Percentiles rank a stretch among this genome's conserved stretches.
These are phyloP conservation scores for Xylariomycetidae sp. DNA, from an alignment of 2,329 filamentous ascomycete genomes.

Conservation along the genomic window DNA sequence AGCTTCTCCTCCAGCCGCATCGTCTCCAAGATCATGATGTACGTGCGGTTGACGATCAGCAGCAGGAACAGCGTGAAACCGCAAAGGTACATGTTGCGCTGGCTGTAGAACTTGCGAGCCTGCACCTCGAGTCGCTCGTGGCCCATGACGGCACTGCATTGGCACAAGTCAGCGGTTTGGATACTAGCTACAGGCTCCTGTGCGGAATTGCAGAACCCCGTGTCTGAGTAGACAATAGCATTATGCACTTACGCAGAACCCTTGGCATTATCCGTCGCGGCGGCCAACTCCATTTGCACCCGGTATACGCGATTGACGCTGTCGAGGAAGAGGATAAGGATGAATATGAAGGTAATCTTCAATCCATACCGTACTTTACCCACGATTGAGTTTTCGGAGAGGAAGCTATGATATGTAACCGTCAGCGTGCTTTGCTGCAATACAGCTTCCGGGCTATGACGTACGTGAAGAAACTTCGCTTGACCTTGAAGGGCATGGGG, in stretches of 20 bases:
- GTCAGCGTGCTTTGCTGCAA: constrained; percentile 4
- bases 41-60: constrained; percentile 97
- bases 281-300: constrained; percentile 81
- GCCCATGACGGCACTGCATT: constrained; percentile 62
- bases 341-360: constrained; percentile 99
- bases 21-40: constrained; percentile 91
- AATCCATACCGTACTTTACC: constrained; percentile 96
- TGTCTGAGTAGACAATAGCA: too few relatives aligned
- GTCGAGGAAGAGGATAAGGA: constrained; percentile 95
- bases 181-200: too few relatives aligned
- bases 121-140: constrained; percentile 97
- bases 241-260: constrained; percentile 44
- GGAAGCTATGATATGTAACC: constrained; percentile 57
- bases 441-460: constrained; percentile 19
- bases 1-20: constrained; percentile 89
- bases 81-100: constrained; percentile 99
- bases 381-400: constrained; percentile 77
- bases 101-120: constrained; percentile 99
- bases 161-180: too few relatives aligned
- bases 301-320: constrained; percentile 94
- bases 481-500: constrained; percentile 80
- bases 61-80: constrained; percentile 99
- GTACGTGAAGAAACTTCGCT: constrained; percentile 75
- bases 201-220: too few relatives aligned
- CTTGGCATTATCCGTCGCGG: constrained; percentile 57